Base-by-base conservation (phyloP, 768 basidiomycete genomes). In the Pholiota molesta region DNA sequence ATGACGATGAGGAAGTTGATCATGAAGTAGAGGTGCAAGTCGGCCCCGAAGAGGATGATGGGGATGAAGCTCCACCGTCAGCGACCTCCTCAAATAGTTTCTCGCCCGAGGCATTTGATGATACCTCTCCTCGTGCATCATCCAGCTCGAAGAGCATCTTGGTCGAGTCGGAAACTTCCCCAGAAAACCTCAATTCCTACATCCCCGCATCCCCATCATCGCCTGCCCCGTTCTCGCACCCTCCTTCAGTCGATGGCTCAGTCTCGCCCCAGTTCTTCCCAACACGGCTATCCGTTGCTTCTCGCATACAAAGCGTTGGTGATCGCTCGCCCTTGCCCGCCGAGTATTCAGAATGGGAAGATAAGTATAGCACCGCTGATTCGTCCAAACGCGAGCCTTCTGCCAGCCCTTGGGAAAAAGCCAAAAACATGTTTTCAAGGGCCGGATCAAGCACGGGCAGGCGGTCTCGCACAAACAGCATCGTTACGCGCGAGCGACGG, bases 381-480 rank as follows among this genome's bases (percentile, higher is more conserved):
- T 77, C 83, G 2, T 74, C 82, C 11, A 91, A 91, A 69, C 83
- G 86, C 21, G 90, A 91, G 52, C 77, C 77, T 14, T 75, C 79
- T 21, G 81, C 83, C 16, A 84, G 81, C 63, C 76, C 86, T 35
- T 94, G 91, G 92, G 86, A 90, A 63, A 90, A 86, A 71, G 78
- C 94, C 55, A 89, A 89, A 67, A 83, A 78, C 58, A 83, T 88
- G 0, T 85, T 94, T 65, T 81, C 82, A 37, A 80, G 90, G 63
- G 85, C 86, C 28, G 83, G 81, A 37, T 91, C 91, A 45, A 83
- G 81, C 55, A 81, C 76, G 56, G 91, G 92, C 8, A 84, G 91
- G 66, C 87, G 92, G 53, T 92, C 91, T 55, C 87, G 92, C 42
- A 87, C 89, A 42, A 92, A 93, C 68, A 92, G 90, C 69, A 83